These are phyloP conservation scores for Cerioporus squamosus DNA, from an alignment of 1,284 basidiomycete genomes.

Conservation along the genomic window DNA sequence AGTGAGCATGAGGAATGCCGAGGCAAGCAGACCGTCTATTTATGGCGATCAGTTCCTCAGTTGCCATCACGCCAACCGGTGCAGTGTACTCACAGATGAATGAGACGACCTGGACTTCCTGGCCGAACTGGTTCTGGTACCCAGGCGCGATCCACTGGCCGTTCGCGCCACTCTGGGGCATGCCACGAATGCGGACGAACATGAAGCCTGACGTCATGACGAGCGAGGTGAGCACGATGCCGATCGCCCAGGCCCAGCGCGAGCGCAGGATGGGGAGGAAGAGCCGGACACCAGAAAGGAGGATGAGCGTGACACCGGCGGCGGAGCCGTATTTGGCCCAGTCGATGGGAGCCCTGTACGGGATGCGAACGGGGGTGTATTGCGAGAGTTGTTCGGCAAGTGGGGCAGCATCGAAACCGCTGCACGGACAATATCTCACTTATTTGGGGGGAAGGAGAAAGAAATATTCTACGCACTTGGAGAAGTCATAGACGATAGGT, in stretches of 20 bases:
- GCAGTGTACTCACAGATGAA: conserved; percentile 74
- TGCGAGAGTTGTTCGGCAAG: conserved; percentile 78
- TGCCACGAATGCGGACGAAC: conserved; percentile 93
- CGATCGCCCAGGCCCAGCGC: conserved; percentile 81
- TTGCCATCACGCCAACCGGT: neutral
- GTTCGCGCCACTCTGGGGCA: conserved; percentile 71
- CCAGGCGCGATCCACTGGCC: conserved; percentile 87
- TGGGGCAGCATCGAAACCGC: conserved; percentile 79
- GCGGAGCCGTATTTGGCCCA: conserved; percentile 60
- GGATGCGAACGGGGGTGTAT: conserved; percentile 75
- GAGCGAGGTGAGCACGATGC: conserved; percentile 68
- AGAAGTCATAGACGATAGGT: conserved; percentile 80
- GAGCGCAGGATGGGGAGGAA: conserved; percentile 73
- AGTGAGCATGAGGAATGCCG: conserved; percentile 84
- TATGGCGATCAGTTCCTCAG: conserved; percentile 1
- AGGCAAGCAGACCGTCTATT: conserved; percentile 83
- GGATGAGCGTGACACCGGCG: conserved; percentile 45
- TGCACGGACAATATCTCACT: conserved; percentile 36
- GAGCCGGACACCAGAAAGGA: conserved; percentile 58
- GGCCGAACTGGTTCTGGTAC: conserved; percentile 90
- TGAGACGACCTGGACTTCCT: conserved; percentile 90
- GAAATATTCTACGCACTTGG: conserved; percentile 48
- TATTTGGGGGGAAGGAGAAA: neutral
- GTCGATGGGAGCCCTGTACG: conserved; percentile 75
- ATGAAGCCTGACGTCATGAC: conserved; percentile 93